Evolutionary conservation across 257 asterid genomes (phyloP).

Genomic region (Anisodus tanguticus): DNA sequence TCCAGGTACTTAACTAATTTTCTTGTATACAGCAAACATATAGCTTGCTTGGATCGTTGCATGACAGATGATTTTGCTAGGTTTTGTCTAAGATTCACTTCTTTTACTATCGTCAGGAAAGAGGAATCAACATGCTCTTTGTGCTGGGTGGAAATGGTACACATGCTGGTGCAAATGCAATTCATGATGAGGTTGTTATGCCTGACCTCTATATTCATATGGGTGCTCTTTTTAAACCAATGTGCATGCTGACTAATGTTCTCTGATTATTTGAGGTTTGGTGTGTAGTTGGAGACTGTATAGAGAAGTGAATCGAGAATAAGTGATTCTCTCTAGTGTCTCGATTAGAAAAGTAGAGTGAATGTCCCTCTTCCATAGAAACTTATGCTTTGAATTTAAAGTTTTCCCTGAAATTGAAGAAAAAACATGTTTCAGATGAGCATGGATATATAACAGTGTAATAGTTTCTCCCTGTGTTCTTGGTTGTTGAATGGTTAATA

Average conservation of each 20-base stretch:
- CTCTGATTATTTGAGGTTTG: background rate
- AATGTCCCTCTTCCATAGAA: background rate
- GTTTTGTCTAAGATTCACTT: slow-evolving; percentile 30
- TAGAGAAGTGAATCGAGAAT: background rate
- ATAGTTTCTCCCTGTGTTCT: background rate
- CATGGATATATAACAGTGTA: background rate
- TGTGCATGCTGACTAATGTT: background rate
- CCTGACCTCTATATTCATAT: slow-evolving; percentile 26
- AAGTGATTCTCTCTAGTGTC: background rate
- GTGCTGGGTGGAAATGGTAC: slow-evolving; percentile 99
- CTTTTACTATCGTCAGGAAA: slow-evolving; percentile 59
- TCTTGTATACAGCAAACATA: background rate
- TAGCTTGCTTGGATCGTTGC: background rate
- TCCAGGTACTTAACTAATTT: slow-evolving; percentile 61
- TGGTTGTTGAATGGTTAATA: slow-evolving; percentile 19
- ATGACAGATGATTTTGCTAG: slow-evolving; percentile 1
- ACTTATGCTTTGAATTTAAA: background rate
- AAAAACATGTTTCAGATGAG: background rate
- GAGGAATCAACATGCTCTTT: slow-evolving; percentile 93
- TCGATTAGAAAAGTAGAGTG: background rate
- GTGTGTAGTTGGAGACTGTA: slow-evolving; percentile 5
- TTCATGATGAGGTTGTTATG: slow-evolving; percentile 80
- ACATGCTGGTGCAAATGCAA: slow-evolving; percentile 97
- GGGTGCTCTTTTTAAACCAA: background rate
- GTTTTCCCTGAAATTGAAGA: background rate